Evolutionary conservation across 257 asterid species (phyloP).

Genomic region (Solanum medicagineum): DNA sequence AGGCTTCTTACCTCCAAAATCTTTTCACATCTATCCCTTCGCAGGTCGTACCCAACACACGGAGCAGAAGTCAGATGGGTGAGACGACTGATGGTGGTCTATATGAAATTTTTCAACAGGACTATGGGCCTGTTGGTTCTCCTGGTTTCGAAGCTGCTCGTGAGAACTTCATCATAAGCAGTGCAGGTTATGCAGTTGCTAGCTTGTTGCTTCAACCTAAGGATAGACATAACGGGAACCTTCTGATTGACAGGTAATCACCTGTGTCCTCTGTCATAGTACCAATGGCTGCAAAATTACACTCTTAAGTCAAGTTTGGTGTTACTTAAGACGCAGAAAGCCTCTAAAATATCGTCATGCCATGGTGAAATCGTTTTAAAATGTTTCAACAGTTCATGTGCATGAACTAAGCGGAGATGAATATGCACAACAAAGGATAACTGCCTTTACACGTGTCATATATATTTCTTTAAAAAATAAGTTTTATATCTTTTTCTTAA

Average conservation of each 20-base stretch:
- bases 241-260: constrained; percentile 86
- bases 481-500: background rate
- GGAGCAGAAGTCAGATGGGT: constrained; percentile 99
- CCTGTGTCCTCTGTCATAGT: background rate
- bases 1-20: background rate
- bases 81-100: constrained; percentile 99
- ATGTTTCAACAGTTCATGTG: background rate
- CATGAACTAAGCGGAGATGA: background rate
- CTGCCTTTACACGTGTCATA: background rate
- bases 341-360: background rate
- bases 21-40: background rate
- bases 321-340: background rate
- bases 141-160: constrained; percentile 96
- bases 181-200: constrained; percentile 99
- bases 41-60: constrained; percentile 92
- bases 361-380: background rate
- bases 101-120: constrained; percentile 96
- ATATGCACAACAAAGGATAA: background rate
- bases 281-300: background rate
- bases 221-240: constrained; percentile 98
- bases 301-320: background rate
- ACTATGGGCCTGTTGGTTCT: constrained; percentile 96
- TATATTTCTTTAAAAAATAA: background rate
- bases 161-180: constrained; percentile 87
- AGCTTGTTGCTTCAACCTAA: constrained; percentile 98